A percentile compares a stretch with the other conserved stretches of the same genome.
These are phyloP conservation scores for Rhizoclosmatium sp. DNA, from an alignment of 192 early-diverging fungal genomes.

Conservation along the genomic window DNA sequence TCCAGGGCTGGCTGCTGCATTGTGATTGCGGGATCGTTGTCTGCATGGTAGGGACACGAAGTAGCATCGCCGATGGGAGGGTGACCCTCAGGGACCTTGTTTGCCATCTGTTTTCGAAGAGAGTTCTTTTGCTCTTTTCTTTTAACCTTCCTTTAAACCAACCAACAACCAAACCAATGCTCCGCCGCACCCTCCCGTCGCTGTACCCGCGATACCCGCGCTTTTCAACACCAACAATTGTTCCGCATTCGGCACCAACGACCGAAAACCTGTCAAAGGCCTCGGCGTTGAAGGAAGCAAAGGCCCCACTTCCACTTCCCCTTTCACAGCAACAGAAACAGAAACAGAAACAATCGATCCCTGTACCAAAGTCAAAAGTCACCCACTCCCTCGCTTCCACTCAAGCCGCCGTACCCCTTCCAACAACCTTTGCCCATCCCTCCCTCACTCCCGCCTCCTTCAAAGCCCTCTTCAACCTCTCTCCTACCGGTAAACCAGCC, in stretches of 20 bases:
- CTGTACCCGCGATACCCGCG: constrained; percentile 20
- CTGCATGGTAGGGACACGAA: constrained; percentile 39
- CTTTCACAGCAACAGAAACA: neutral
- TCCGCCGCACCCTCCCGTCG: neutral
- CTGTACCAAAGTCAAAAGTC: neutral
- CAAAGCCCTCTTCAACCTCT: constrained; percentile 16
- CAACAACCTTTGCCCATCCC: constrained; percentile 46
- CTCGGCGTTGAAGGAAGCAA: neutral
- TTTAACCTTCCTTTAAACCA: constrained; percentile 1
- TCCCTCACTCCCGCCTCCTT: neutral
- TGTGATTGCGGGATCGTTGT: constrained; percentile 34
- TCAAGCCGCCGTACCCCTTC: constrained; percentile 53
- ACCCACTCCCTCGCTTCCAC: constrained; percentile 43
- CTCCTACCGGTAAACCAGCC: constrained; percentile 18
- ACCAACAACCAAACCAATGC: neutral
- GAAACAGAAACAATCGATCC: neutral
- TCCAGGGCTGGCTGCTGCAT: neutral
- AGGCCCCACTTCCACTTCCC: neutral
- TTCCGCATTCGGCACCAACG: constrained; percentile 1
- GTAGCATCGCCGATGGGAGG: constrained; percentile 29
- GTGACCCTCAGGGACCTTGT: constrained; percentile 23
- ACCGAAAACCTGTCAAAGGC: neutral
- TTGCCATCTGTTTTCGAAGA: neutral
- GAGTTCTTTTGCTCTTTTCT: neutral
- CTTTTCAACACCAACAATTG: constrained; percentile 16